Evolutionary conservation across 2,329 filamentous ascomycete species (phyloP).

Genomic region (Diplodia scrobiculata): DNA sequence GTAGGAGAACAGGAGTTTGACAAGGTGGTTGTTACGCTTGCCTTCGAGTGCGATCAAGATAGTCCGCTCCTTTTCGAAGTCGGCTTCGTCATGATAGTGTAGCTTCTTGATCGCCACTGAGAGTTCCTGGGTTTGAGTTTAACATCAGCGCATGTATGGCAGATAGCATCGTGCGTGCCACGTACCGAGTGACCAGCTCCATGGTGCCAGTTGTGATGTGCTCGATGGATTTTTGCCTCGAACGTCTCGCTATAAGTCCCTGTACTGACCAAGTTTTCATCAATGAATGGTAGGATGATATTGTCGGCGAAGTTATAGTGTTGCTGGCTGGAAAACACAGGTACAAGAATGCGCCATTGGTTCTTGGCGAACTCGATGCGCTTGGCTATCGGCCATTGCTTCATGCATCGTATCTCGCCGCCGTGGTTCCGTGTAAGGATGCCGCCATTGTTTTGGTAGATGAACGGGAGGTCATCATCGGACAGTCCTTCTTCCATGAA

Average conservation of each 20-base stretch:
- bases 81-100: background rate
- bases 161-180: background rate
- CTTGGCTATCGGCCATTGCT: background rate
- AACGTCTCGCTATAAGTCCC: constrained; percentile 29
- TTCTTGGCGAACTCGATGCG: background rate
- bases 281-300: background rate
- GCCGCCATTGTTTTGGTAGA: background rate
- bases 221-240: constrained; percentile 1
- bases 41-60: background rate
- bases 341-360: constrained; percentile 3
- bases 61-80: background rate
- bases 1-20: background rate
- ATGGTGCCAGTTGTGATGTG: constrained; percentile 26
- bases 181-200: background rate
- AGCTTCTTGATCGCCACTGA: constrained; percentile 1
- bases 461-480: background rate
- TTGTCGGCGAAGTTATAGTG: background rate
- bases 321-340: background rate
- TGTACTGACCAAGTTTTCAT: background rate
- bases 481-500: background rate
- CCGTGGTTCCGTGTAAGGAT: background rate
- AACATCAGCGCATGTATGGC: background rate
- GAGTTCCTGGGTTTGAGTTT: background rate
- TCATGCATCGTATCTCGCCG: background rate
- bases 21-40: background rate